Conservation (phyloP, 163 green algal species). For the Trebouxia gelatinosa region DNA sequence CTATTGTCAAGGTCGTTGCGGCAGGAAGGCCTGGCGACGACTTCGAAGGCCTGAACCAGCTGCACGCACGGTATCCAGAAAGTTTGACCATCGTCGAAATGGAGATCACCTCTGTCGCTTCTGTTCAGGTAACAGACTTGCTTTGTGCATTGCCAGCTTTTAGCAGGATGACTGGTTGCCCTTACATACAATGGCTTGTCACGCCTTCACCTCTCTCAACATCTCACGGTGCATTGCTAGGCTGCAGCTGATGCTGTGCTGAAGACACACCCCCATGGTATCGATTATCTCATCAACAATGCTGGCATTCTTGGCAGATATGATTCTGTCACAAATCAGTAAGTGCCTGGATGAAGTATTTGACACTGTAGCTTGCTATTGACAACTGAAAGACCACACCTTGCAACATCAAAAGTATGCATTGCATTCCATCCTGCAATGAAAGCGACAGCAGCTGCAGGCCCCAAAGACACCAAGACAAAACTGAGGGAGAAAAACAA, state of each 20-base stretch:
- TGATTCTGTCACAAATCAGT: background rate
- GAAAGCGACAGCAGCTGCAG: too few relatives aligned
- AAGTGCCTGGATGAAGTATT: too few relatives aligned
- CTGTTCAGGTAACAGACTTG: background rate
- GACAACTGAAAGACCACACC: too few relatives aligned
- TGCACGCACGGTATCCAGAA: background rate
- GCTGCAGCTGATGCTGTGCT: background rate
- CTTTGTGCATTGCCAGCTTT: too few relatives aligned
- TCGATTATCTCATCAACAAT: conserved; percentile 32
- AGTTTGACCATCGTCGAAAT: background rate
- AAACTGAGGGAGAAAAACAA: conserved; percentile 28
- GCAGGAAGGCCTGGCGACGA: background rate
- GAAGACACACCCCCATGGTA: background rate
- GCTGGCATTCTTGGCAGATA: conserved; percentile 21
- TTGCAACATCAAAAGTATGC: too few relatives aligned
- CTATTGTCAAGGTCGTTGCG: conserved; percentile 7
- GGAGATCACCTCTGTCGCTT: background rate
- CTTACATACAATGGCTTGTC: background rate
- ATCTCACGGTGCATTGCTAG: background rate
- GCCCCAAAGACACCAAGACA: conserved; percentile 1
- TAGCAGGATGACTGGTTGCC: too few relatives aligned
- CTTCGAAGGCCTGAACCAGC: background rate
- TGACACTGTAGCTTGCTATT: too few relatives aligned
- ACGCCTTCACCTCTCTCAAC: background rate
- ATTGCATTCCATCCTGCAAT: too few relatives aligned